Base-by-base conservation (phyloP, 495 filamentous ascomycete species). In the Cladorrhinum samala region DNA sequence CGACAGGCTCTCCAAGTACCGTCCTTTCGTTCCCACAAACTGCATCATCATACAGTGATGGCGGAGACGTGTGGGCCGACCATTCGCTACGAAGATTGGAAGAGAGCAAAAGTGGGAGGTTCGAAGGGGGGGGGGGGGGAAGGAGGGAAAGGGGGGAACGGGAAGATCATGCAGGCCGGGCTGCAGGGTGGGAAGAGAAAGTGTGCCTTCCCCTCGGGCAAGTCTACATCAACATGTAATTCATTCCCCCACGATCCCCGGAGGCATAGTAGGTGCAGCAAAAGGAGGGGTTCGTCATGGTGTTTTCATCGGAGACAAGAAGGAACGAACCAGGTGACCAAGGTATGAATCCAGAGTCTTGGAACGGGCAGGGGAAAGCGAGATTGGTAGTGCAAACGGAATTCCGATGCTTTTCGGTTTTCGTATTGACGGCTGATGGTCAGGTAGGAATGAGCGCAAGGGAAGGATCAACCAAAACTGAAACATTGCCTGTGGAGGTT, bases 81-180 rank as follows among this genome's bases (percentile, higher is more conserved):
- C 16, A 65, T 65, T 67, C 53, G 60, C 55, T 59, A 46, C 33
- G 13, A n/a, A n/a, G n/a, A n/a, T n/a, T n/a, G n/a, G n/a, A n/a
- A n/a, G n/a, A n/a, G n/a, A 25, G 14, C 27, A 30, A 27, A 19
- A 16, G 39, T 20, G 47, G 46, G 13, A 14, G 20, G 18, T 19
- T 33, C 24, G 23, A 23, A 23, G 2, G 7, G 30, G 23, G 33
- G 14, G 19, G 44, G 16, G 33, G 52, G 45, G 44, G 52, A 49
- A 54, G 48, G 17, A 20, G 52, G 37, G 5, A 33, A 2, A 11
- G 38, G 33, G 23, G 37, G n/a, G 11, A 7, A 54, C 37, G 52
- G 46, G 52, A 54, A 24, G 37, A 49, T 53, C 51, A 46, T 53
- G 51, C 50, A 45, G 17, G 18, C 42, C 50, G 37, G n/a, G n/a